phyloP scores from a whole-genome alignment of 257 asterid genomes.

The Nyctanthes arbortristis region DNA sequence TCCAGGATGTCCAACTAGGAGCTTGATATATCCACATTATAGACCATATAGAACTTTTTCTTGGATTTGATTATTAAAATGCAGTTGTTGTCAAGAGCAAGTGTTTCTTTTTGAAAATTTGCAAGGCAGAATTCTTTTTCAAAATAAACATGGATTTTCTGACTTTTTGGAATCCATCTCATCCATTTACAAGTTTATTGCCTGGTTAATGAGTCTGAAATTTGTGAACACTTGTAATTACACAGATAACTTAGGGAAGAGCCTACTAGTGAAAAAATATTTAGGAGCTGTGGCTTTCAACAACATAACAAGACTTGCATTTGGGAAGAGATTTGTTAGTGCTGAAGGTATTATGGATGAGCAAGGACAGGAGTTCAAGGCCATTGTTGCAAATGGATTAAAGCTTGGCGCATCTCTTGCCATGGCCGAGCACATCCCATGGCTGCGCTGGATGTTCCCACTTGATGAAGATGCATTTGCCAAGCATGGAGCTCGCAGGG shows the following conservation, averaged over 20 bases:
- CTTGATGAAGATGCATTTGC: conserved; percentile 62
- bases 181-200: background rate
- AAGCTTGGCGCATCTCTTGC: conserved; percentile 72
- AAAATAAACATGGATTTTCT: background rate
- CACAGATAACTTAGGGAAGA: conserved; percentile 53
- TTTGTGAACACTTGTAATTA: background rate
- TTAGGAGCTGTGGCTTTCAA: conserved; percentile 71
- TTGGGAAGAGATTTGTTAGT: conserved; percentile 62
- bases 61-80: background rate
- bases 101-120: background rate
- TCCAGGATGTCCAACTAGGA: background rate
- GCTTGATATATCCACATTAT: background rate
- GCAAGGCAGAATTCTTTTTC: background rate
- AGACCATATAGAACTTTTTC: background rate
- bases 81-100: background rate
- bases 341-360: conserved; percentile 59
- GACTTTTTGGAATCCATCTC: background rate
- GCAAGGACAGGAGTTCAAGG: conserved; percentile 75
- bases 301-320: conserved; percentile 75
- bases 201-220: background rate
- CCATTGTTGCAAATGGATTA: conserved; percentile 56
- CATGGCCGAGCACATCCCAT: conserved; percentile 71
- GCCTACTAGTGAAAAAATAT: conserved; percentile 56
- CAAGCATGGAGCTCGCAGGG: conserved; percentile 62
- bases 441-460: conserved; percentile 83